Evolutionary conservation across 768 basidiomycete species (phyloP), one percentile per base, ranked within the genome.

Genomic region (Tulasnella sp.): DNA sequence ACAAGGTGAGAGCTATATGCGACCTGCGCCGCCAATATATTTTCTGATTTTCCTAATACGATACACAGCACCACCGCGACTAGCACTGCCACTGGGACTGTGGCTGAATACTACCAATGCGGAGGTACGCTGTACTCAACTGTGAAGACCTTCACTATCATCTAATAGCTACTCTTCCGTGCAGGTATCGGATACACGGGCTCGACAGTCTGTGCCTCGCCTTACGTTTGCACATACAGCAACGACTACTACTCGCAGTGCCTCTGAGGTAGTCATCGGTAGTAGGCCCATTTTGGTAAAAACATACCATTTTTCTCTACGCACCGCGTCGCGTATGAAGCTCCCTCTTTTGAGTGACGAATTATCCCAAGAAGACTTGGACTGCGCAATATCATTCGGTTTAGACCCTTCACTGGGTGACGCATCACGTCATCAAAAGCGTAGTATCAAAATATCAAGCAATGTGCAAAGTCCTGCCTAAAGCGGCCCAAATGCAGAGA

Each of bases 241-340:
- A 56, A 46, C 43, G 54, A 44, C 25, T 48, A 45, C 12, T 56
- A 56, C 54, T 45, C 43, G 11, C 54, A 56, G 54, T 53, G 52
- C 52, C 42, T 53, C 29, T 53, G 38, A 53, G 52, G 34, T 5
- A 15, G 5, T 5, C 34, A 7, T 38, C 7, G 15, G 15, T 38
- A 15, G 5, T 38, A 38, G 34, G n/a, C n/a, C n/a, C n/a, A n/a
- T n/a, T 38, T 38, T 15, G 34, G 15, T 38, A 38, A 7, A 38
- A 7, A 15, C 34, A 38, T 38, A 15, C 5, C 34, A 38, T 38
- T 38, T 5, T 38, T 38, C 15, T 15, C 34, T 7, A 38, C 7
- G 15, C 34, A 38, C 34, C 34, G 34, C 34, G 7, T 5, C 34
- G 34, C 15, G 34, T 5, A 38, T 5, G n/a, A n/a, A n/a, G n/a